A percentile compares a stretch with the other conserved stretches of the same genome.
Evolutionary conservation across 805 yeast genomes (phyloP).

Genomic region (Pichia insulana): DNA sequence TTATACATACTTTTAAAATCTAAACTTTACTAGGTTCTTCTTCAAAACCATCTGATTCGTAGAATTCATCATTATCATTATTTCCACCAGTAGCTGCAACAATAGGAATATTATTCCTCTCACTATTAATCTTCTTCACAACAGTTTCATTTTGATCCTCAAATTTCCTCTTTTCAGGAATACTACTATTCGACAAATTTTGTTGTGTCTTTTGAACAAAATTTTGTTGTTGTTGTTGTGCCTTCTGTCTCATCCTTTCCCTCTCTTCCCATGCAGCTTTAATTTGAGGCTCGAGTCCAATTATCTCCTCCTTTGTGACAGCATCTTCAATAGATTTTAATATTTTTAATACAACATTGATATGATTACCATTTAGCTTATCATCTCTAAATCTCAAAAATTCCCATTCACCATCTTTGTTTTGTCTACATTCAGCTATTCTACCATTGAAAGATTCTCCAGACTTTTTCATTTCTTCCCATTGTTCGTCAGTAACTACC

Average conservation of each 20-base stretch:
- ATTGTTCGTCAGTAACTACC: conserved; percentile 57
- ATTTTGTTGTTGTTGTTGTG: conserved; percentile 16
- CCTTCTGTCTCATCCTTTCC: conserved; percentile 26
- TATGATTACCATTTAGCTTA: conserved; percentile 79
- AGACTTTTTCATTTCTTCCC: conserved; percentile 63
- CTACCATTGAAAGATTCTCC: conserved; percentile 84
- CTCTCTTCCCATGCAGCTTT: conserved; percentile 56
- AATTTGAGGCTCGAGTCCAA: conserved; percentile 47
- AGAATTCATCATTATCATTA: conserved; percentile 15
- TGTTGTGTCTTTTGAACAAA: conserved; percentile 6
- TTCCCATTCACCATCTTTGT: conserved; percentile 65
- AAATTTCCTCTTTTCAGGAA: conserved; percentile 6
- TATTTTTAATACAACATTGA: conserved; percentile 72
- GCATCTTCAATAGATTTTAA: conserved; percentile 79
- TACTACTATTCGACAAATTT: not conserved
- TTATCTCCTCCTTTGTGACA: conserved; percentile 70
- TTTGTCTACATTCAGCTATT: conserved; percentile 75
- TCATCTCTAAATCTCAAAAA: conserved; percentile 89
- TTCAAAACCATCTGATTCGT: conserved; percentile 31
- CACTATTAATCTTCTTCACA: not conserved
- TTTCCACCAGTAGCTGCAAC: not conserved
- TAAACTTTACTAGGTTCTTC: conserved; percentile 23
- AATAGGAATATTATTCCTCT: not conserved
- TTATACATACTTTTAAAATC: not conserved
- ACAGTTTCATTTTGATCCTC: not conserved